Evolutionary conservation across 768 basidiomycete genomes (phyloP).

Genomic region (Clavulina sp.): DNA sequence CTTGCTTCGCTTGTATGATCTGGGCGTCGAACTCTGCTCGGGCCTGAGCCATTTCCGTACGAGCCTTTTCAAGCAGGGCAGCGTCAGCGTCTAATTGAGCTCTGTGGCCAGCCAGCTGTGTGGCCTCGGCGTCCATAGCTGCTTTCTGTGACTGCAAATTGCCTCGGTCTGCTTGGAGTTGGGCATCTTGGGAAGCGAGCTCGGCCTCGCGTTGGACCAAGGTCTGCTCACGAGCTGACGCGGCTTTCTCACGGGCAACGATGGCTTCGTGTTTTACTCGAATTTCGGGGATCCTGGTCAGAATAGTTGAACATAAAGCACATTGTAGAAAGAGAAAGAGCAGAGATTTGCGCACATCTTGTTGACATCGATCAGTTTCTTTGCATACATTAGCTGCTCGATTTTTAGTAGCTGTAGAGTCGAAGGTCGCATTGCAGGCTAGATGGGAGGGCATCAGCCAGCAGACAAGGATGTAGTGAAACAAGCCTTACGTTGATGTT

Average conservation of each 20-base stretch:
- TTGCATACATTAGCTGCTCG: constrained; percentile 52
- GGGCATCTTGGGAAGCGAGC: background rate
- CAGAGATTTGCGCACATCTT: constrained; percentile 39
- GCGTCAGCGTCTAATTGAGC: background rate
- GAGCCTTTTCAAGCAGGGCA: background rate
- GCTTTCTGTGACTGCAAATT: background rate
- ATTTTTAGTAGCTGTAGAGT: constrained; percentile 66
- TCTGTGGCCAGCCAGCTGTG: background rate
- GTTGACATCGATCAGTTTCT: constrained; percentile 58
- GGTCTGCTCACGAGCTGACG: constrained; percentile 9
- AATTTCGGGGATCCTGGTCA: constrained; percentile 40
- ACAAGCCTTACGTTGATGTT: constrained; percentile 54
- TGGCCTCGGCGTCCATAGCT: background rate
- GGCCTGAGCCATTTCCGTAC: background rate
- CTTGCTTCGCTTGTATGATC: constrained; percentile 3
- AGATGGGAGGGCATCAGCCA: constrained; percentile 4
- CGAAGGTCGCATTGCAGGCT: constrained; percentile 81
- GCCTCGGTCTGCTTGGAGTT: background rate
- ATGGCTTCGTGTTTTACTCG: constrained; percentile 50
- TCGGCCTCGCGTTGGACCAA: constrained; percentile 7
- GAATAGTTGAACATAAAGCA: background rate
- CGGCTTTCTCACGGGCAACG: constrained; percentile 29
- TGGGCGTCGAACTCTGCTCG: constrained; percentile 5
- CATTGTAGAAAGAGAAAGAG: background rate
- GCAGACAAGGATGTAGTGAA: background rate